These are phyloP conservation scores for Micractinium sp. DNA, from an alignment of 139 green algal genomes.

Conservation along the genomic window DNA sequence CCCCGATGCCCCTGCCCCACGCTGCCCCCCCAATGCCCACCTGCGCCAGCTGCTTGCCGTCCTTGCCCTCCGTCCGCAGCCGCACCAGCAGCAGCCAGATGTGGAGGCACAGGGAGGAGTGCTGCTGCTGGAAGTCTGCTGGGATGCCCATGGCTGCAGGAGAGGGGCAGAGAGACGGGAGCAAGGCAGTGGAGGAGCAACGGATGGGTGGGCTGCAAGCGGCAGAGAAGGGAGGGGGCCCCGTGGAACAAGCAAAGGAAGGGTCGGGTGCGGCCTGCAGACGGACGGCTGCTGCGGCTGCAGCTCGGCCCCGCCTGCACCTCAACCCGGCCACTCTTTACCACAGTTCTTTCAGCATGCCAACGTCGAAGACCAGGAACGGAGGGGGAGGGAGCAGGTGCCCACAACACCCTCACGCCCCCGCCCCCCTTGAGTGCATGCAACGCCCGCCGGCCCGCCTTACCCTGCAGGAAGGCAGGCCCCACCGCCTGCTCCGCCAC, in stretches of 20 bases:
- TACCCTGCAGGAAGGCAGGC: background rate
- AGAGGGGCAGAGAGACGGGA: background rate
- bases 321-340: too few species aligned
- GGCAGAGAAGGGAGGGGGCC: too few species aligned
- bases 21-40: constrained; percentile 1
- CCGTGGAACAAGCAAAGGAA: too few species aligned
- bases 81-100: constrained; percentile 71
- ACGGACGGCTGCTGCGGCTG: too few species aligned
- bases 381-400: background rate
- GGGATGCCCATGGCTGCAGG: constrained; percentile 52
- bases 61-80: constrained; percentile 59
- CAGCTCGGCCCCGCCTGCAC: too few species aligned
- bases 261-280: background rate
- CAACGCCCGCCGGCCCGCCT: background rate
- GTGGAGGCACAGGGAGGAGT: constrained; percentile 64
- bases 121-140: constrained; percentile 52
- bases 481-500: constrained; percentile 20
- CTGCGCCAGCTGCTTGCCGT: constrained; percentile 59
- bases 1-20: background rate
- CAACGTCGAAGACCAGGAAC: too few species aligned
- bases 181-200: background rate
- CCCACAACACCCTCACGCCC: too few species aligned
- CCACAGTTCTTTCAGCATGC: too few species aligned
- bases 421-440: too few species aligned
- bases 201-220: background rate